These are phyloP conservation scores for Mucor saturninus DNA, from an alignment of 371 early-diverging fungal genomes.

Conservation along the genomic window DNA sequence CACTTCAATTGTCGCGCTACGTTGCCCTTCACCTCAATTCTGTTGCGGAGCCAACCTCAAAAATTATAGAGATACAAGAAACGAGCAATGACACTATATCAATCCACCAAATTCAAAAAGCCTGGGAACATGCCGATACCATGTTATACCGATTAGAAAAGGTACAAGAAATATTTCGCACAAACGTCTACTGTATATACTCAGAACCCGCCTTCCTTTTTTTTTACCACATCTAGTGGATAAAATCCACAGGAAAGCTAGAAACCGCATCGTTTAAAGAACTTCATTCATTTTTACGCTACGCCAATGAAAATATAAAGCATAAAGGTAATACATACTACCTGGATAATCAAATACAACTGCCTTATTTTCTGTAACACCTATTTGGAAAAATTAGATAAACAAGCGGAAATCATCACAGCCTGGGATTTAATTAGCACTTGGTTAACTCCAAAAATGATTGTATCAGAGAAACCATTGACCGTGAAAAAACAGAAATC, in stretches of 20 bases:
- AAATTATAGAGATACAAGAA: neutral
- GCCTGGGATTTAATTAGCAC: constrained; percentile 6
- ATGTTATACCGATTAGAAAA: neutral
- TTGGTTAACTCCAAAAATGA: constrained; percentile 11
- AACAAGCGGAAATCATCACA: neutral
- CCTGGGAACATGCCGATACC: neutral
- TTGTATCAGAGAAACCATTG: constrained; percentile 10
- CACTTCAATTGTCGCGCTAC: constrained; percentile 2
- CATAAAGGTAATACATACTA: neutral
- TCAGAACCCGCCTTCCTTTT: neutral
- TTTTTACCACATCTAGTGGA: neutral
- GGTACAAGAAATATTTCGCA: neutral
- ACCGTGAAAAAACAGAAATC: constrained; percentile 1
- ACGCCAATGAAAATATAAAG: neutral
- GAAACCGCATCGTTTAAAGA: constrained; percentile 1
- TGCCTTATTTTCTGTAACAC: neutral
- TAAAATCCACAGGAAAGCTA: neutral
- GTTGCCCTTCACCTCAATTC: neutral
- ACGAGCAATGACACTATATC: neutral
- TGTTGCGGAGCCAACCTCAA: neutral
- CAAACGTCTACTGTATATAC: neutral
- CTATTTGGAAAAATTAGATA: neutral
- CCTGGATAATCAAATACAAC: too few species aligned
- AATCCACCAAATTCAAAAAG: neutral
- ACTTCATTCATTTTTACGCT: neutral